Evolutionary conservation across 2,329 filamentous ascomycete species (phyloP).

Genomic region (Fusarium stilboides): DNA sequence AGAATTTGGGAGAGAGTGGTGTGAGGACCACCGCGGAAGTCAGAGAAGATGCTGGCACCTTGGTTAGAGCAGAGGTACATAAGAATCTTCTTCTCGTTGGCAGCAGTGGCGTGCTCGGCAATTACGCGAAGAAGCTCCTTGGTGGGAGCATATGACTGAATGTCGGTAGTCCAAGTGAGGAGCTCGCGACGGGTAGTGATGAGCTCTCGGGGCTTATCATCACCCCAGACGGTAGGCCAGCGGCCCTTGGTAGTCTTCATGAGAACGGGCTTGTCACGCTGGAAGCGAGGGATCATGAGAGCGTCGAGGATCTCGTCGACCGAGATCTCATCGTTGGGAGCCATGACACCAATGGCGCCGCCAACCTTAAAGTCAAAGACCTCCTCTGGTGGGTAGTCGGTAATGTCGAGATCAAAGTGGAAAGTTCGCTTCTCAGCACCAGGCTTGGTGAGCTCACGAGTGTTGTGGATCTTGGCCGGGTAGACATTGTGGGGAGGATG

Average conservation of each 20-base stretch:
- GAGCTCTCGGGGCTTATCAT: slow-evolving; percentile 87
- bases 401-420: slow-evolving; percentile 97
- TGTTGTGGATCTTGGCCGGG: slow-evolving; percentile 86
- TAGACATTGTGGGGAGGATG: slow-evolving; percentile 95
- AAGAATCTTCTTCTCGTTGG: slow-evolving; percentile 90
- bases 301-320: slow-evolving; percentile 90
- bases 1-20: slow-evolving; percentile 89
- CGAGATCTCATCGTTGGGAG: slow-evolving; percentile 82
- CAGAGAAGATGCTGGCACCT: slow-evolving; percentile 93
- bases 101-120: slow-evolving; percentile 85
- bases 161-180: slow-evolving; percentile 95
- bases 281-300: slow-evolving; percentile 83
- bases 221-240: slow-evolving; percentile 99
- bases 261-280: slow-evolving; percentile 86
- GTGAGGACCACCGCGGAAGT: slow-evolving; percentile 90
- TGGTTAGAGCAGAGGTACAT: slow-evolving; percentile 89
- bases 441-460: slow-evolving; percentile 87
- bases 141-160: slow-evolving; percentile 92
- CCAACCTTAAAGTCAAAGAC: slow-evolving; percentile 95
- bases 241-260: slow-evolving; percentile 85
- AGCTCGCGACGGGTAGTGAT: slow-evolving; percentile 91
- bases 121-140: slow-evolving; percentile 89
- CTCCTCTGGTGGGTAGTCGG: slow-evolving; percentile 90
- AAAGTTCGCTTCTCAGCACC: slow-evolving; percentile 97
- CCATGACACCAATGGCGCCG: slow-evolving; percentile 93